phyloP scores from a whole-genome alignment of 2,329 filamentous ascomycete genomes.

The Didymella glomerata region DNA sequence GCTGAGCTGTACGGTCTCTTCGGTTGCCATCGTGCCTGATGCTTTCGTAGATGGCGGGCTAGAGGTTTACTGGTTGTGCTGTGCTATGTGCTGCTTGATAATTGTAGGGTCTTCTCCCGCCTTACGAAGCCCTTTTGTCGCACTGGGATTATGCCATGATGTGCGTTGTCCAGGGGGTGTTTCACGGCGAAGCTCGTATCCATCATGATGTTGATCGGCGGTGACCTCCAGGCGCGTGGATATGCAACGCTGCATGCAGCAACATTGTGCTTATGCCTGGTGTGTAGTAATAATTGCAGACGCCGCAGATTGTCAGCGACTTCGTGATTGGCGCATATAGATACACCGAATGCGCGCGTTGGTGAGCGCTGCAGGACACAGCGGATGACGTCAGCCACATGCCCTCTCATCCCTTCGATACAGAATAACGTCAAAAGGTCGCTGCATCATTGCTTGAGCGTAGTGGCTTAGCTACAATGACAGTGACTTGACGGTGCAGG shows the following conservation, averaged over 20 bases:
- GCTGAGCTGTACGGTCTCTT: constrained; percentile 46
- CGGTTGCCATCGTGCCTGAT: constrained; percentile 45
- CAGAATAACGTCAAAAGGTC: neutral
- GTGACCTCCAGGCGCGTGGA: neutral
- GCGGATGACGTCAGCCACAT: constrained; percentile 9
- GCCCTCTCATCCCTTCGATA: neutral
- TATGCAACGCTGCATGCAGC: neutral
- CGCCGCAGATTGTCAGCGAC: neutral
- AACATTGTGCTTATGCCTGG: neutral
- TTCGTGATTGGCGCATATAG: neutral
- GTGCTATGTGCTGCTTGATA: neutral
- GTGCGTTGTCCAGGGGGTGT: constrained; percentile 13
- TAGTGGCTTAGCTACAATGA: neutral
- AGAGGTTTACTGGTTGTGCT: neutral
- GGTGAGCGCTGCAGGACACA: too few relatives aligned
- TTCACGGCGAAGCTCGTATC: constrained; percentile 4
- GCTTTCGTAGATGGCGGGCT: neutral
- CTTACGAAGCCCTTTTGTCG: neutral
- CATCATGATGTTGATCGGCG: constrained; percentile 1
- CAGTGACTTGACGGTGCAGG: too few relatives aligned
- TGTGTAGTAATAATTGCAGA: neutral
- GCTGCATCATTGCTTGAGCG: neutral
- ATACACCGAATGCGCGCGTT: neutral
- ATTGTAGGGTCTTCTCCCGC: neutral
- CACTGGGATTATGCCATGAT: constrained; percentile 11